Conservation (phyloP, 345 rosid genomes). For the Brassica cretica region DNA sequence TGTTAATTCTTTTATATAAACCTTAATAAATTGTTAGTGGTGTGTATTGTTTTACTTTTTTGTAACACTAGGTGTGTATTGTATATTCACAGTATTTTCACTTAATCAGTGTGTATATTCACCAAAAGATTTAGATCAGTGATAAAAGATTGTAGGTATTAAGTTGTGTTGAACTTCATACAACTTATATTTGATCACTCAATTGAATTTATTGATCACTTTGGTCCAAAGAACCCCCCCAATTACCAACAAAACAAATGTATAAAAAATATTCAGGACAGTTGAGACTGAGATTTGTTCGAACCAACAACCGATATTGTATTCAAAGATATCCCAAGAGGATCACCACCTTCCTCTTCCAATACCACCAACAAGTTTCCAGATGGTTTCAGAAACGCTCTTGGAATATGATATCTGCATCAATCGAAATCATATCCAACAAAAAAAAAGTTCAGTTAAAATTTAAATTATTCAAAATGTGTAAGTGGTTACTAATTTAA, state of each 20-base stretch:
- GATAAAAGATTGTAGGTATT: not conserved
- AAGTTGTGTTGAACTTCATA: not conserved
- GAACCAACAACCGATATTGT: constrained; percentile 40
- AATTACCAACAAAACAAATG: constrained; percentile 6
- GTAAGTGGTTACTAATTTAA: not conserved
- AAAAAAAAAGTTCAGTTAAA: not conserved
- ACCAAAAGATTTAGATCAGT: not conserved
- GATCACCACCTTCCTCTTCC: constrained; percentile 76
- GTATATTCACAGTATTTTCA: no score
- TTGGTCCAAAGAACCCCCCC: not conserved
- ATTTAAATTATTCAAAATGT: not conserved
- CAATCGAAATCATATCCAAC: constrained; percentile 1
- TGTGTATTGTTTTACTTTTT: not conserved
- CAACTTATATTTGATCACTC: not conserved
- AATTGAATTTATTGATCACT: not conserved
- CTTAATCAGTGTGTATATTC: not conserved
- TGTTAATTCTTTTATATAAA: not conserved
- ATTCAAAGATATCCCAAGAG: constrained; percentile 53
- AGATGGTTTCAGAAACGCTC: constrained; percentile 55
- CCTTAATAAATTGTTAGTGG: not conserved
- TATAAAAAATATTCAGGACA: constrained; percentile 17
- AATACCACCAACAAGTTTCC: constrained; percentile 57
- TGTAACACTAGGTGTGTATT: not conserved
- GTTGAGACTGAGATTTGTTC: constrained; percentile 20
- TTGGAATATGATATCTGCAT: constrained; percentile 78